Base-by-base conservation (phyloP, 2,329 filamentous ascomycete species). In the Diaporthe citri region DNA sequence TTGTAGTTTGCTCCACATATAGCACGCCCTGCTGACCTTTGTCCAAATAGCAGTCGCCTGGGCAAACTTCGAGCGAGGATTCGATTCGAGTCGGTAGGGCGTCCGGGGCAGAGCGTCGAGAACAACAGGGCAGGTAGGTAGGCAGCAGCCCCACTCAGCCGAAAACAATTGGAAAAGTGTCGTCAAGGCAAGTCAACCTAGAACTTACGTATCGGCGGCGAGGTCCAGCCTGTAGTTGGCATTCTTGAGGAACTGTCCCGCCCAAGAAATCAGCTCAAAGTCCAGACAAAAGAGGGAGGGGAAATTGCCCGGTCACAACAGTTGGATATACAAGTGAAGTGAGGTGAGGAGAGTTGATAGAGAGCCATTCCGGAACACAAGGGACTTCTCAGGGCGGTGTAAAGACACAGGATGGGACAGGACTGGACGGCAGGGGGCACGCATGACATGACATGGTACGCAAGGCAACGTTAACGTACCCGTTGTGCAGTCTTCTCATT, bases 181-280 rank as follows among this genome's bases (percentile, higher is more conserved):
- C 34, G 51, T 34, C 39, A 75, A 39, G 39, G 34, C 48, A 79
- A 78, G 73, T 51, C 39, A 56, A 73, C 78, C 66, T 69, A 31
- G 20, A n/a, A 90, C 90, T 90, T 85, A 91, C 90, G 86, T 82
- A 83, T 91, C 88, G 66, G 90, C 83, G 52, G 89, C 89, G 74
- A 88, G 84, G 74, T 90, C 87, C 9, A 90, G 80, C 79, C 87
- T 88, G 80, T 87, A 91, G 60, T 84, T 83, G 8, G 85, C 80
- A 62, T 83, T 84, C 78, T 86, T 90, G 31, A 89, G 83, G 77
- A 83, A 89, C 88, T 90, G 78, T 75, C 85, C 62, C 39, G 64
- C 4, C n/a, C 31, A 36, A 62, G 55, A 74, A 52, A 60, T 74
- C 25, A 73, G 70, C 57, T 60, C 28, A 10, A n/a, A 13, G 28